Evolutionary conservation across 306 rosid species (phyloP).

Genomic region (Cicer cuneatum): DNA sequence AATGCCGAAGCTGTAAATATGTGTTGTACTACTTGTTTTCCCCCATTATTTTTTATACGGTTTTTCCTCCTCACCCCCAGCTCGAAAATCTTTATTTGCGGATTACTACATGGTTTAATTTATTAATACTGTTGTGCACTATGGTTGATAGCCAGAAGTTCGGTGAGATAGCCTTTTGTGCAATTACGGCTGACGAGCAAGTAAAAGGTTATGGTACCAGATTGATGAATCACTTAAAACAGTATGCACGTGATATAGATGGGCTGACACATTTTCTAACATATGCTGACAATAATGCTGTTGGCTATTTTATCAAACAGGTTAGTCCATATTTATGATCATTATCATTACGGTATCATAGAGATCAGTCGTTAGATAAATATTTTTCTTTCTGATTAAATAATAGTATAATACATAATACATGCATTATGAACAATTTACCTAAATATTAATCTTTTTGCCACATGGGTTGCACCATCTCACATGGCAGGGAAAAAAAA

Average conservation of each 20-base stretch:
- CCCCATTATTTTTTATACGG: not conserved
- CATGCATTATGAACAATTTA: not conserved
- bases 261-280: conserved; percentile 98
- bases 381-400: conserved; percentile 29
- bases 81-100: not conserved
- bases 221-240: conserved; percentile 96
- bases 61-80: not conserved
- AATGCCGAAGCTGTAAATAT: conserved; percentile 5
- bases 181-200: conserved; percentile 96
- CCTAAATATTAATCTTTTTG: conserved; percentile 24
- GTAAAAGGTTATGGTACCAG: conserved; percentile 97
- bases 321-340: conserved; percentile 52
- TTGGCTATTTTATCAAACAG: conserved; percentile 97
- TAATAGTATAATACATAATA: no score
- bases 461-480: conserved; percentile 3
- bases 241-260: conserved; percentile 86
- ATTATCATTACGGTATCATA: conserved; percentile 18
- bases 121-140: conserved; percentile 37
- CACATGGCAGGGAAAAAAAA: conserved; percentile 8
- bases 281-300: conserved; percentile 98
- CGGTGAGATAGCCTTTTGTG: conserved; percentile 96
- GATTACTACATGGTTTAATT: conserved; percentile 8
- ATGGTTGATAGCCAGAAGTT: conserved; percentile 74
- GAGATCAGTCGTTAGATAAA: conserved; percentile 11
- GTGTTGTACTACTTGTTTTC: conserved; percentile 15